Evolutionary conservation across 2,329 filamentous ascomycete species (phyloP), one percentile per base, ranked within the genome.

Genomic region (Fusarium sp.): DNA sequence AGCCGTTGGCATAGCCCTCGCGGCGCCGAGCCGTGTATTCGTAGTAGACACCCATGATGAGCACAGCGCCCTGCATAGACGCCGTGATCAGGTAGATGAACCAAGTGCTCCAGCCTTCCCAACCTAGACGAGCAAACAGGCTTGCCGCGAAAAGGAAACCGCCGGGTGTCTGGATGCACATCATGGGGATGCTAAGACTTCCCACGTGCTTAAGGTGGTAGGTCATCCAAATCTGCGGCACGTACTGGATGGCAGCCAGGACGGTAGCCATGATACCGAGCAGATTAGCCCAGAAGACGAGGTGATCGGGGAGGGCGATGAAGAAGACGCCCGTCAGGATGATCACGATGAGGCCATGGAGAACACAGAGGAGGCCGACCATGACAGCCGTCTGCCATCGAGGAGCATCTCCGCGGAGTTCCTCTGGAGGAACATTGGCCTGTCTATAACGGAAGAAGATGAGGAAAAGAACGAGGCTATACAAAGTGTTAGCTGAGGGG

Each of bases 141-240:
- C 95, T 98, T 14, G 89, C 92, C 0, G 96, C 95, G 84, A 97
- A 98, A 8, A 99, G 85, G 76, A 98, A 92, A 68, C 95, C 95
- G 1, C 97, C 97, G 0, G 97, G 97, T 0, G 96, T 98, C 82
- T 99, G 97, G 37, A 99, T 98, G 81, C 94, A 93, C 95, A 99
- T 98, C 93, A 98, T 98, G 6, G 95, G 93, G 66, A 99, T 97
- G 79, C 95, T 98, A 77, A 99, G 85, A 81, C 95, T 98, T 64
- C 95, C 95, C 2, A 97, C 93, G 78, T 95, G 92, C 80, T 96
- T 93, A 67, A 98, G 86, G 62, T 87, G 89, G 84, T 94, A 97
- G 0, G 97, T 99, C 62, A 94, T 98, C 85, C 92, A 95, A 73
- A 99, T 97, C 84, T 99, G 97, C 0, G 97, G 97, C 17, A 99